phyloP scores from a whole-genome alignment of 257 asterid species.

The Leonotis leonurus region DNA sequence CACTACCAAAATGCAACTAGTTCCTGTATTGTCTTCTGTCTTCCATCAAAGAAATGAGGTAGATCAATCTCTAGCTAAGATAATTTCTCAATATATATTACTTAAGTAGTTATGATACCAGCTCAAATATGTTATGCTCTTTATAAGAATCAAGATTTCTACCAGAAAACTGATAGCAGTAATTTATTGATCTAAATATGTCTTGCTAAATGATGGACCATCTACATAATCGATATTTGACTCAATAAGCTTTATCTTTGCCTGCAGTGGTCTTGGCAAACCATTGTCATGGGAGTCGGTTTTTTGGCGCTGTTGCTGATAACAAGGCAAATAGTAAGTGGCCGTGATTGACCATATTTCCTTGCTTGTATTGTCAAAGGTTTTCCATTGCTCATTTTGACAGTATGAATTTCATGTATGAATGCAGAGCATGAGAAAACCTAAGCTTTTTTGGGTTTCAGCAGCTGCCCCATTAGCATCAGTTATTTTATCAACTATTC shows the following conservation, averaged over 20 bases:
- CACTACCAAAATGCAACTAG: conserved; percentile 71
- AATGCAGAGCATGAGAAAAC: conserved; percentile 66
- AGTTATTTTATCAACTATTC: conserved; percentile 61
- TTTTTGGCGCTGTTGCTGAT: conserved; percentile 49
- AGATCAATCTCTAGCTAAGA: not conserved
- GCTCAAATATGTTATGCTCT: not conserved
- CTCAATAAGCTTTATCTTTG: not conserved
- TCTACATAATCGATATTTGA: not conserved
- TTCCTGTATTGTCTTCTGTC: conserved; percentile 71
- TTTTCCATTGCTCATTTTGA: not conserved
- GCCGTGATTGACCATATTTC: not conserved
- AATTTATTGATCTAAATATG: not conserved
- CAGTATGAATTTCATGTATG: not conserved
- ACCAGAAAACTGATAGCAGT: not conserved
- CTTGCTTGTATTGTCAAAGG: not conserved
- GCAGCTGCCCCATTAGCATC: conserved; percentile 86
- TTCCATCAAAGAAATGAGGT: conserved; percentile 65
- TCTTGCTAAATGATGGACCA: not conserved
- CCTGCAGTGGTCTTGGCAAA: conserved; percentile 87
- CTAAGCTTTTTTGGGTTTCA: conserved; percentile 74
- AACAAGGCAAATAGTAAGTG: conserved; percentile 61
- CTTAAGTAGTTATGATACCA: not conserved
- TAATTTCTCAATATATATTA: not conserved
- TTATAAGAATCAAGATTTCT: not conserved
- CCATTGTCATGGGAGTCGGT: conserved; percentile 61